phyloP scores from a whole-genome alignment of 1,284 basidiomycete genomes.

The Entoloma clypeatum region DNA sequence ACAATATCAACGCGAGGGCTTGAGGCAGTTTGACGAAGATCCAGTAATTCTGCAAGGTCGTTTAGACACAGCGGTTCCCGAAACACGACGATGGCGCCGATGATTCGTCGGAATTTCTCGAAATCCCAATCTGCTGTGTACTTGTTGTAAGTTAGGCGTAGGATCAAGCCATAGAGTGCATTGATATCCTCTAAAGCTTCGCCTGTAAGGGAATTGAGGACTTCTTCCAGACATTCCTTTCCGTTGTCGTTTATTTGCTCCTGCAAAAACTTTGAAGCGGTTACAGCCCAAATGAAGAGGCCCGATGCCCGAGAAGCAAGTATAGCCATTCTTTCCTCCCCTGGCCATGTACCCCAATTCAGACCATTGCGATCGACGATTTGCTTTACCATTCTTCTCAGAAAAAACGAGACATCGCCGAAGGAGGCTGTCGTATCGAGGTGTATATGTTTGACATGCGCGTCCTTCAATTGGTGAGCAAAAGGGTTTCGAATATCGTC shows the following conservation, averaged over 20 bases:
- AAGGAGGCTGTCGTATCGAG: constrained; percentile 6
- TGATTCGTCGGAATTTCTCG: too few species aligned
- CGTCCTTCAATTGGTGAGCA: neutral
- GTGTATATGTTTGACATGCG: constrained; percentile 6
- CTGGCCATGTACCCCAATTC: constrained; percentile 4
- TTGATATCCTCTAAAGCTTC: too few species aligned
- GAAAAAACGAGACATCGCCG: constrained; percentile 5
- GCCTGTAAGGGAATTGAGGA: constrained; percentile 4
- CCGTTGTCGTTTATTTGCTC: neutral
- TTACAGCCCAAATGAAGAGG: too few species aligned
- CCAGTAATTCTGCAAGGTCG: too few species aligned
- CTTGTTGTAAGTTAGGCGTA: too few species aligned
- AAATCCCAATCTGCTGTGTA: too few species aligned
- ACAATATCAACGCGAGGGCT: constrained; percentile 5
- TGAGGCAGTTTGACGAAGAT: too few species aligned
- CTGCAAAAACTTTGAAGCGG: constrained; percentile 9
- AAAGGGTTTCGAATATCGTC: constrained; percentile 7
- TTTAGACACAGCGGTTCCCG: too few species aligned
- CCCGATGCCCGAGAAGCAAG: constrained; percentile 8
- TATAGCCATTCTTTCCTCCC: constrained; percentile 5
- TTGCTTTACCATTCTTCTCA: neutral
- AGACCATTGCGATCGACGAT: constrained; percentile 5
- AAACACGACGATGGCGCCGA: too few species aligned
- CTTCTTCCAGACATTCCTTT: constrained; percentile 5
- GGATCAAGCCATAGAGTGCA: too few species aligned